Percentiles rank a stretch among this genome's conserved stretches.
Evolutionary conservation across 495 filamentous ascomycete genomes (phyloP).

Genomic region (Xylaria longipes): DNA sequence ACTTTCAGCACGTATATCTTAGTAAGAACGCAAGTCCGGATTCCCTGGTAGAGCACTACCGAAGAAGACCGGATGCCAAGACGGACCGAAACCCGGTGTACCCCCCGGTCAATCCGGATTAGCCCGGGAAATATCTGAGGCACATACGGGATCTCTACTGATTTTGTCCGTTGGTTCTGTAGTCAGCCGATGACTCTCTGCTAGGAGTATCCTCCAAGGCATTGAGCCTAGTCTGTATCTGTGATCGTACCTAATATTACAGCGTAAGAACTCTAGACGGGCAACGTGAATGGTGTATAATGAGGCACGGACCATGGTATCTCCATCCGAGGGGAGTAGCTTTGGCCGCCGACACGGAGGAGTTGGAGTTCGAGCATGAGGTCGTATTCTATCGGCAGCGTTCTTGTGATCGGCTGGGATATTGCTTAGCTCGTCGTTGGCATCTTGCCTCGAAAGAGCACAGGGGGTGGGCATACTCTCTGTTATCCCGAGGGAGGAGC

Average conservation of each 20-base stretch:
- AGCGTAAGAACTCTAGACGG: neutral
- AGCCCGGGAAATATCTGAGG: neutral
- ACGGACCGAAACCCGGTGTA: conserved; percentile 5
- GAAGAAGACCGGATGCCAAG: conserved; percentile 10
- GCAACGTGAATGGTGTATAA: too few relatives aligned
- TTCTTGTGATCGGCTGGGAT: neutral
- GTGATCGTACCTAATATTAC: neutral
- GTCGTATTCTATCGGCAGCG: neutral
- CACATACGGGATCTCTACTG: neutral
- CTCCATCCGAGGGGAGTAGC: neutral
- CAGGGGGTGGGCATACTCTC: neutral
- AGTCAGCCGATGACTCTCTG: neutral
- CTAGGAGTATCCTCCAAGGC: neutral
- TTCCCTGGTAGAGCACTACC: neutral
- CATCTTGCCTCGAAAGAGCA: neutral
- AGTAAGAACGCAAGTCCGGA: neutral
- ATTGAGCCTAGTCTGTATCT: neutral
- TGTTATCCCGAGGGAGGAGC: neutral
- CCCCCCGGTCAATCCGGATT: neutral
- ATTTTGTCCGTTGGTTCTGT: neutral
- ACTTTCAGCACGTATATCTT: neutral
- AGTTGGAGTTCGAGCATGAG: neutral
- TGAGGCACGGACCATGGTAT: neutral
- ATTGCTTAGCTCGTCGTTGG: neutral
- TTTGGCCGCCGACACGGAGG: neutral